Evolutionary conservation across 495 filamentous ascomycete genomes (phyloP), one percentile per base, ranked within the genome.

Genomic region (Aspergillus homomorphus): DNA sequence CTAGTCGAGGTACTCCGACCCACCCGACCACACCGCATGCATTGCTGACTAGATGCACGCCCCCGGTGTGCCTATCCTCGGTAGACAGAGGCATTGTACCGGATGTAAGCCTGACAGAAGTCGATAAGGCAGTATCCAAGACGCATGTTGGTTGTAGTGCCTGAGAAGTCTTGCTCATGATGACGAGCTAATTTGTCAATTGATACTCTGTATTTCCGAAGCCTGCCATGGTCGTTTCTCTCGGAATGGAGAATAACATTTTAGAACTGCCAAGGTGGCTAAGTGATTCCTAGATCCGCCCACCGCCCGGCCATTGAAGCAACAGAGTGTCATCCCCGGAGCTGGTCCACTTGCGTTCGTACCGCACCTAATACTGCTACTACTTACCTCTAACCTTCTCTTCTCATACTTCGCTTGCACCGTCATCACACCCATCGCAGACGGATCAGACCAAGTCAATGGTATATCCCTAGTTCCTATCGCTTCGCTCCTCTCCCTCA

Each of bases 381-480:
- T 28, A 28, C 26, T 14, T 38, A 38, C 33, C 15, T 12, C 33
- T 38, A 12, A 14, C 33, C 33, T 38, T 38, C 4, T 12, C 10
- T 12, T 38, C 2, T 12, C 33, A 5, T 38, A n/a, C 33, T 38
- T 38, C 15, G 5, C 33, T 2, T 9, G 33, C 5, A 38, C 5
- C 33, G 10, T 14, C 6, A 38, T 38, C 33, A 12, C 45, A 24
- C 19, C 6, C 1, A 48, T 23, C 20, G 1, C 5, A 21, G 20
- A 53, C 9, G 30, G 49, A n/a, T 54, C 7, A 43, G 22, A 10
- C 28, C 19, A 18, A 42, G 56, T 70, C 63, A 62, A 77, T 77
- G 74, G 68, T 55, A 63, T 44, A 14, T 23, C 5, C 9, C 51
- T 70, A 56, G 64, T 38, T 14, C 26, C 50, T 22, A n/a, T 41